Percentiles rank a stretch among this genome's conserved stretches.
Evolutionary conservation across 2,329 filamentous ascomycete genomes (phyloP).

Genomic region (Aspergillus latus): DNA sequence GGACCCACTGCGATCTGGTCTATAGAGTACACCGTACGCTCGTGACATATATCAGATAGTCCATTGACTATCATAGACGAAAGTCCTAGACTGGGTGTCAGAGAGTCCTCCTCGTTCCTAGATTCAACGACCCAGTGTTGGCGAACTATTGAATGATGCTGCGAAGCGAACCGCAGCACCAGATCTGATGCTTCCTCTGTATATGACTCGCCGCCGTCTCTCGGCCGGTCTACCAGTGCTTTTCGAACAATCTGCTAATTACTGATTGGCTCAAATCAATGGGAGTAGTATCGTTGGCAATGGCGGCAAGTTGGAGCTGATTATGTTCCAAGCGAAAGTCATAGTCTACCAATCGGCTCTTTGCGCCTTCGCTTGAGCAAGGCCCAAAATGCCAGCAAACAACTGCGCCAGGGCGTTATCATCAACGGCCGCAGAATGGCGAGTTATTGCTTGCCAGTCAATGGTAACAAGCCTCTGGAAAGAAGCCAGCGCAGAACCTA

Average conservation of each 20-base stretch:
- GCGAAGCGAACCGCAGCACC: not conserved
- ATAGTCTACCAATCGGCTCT: not conserved
- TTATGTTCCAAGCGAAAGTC: not conserved
- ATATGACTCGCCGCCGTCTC: too few relatives aligned
- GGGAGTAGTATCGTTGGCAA: not conserved
- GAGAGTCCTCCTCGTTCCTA: not conserved
- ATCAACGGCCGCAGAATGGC: too few relatives aligned
- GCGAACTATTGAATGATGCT: not conserved
- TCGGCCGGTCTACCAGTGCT: too few relatives aligned
- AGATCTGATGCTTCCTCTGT: too few relatives aligned
- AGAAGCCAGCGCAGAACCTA: not conserved
- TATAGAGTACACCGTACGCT: not conserved
- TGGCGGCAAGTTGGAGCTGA: not conserved
- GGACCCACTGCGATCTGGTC: not conserved
- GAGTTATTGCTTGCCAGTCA: too few relatives aligned
- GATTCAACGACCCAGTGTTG: not conserved
- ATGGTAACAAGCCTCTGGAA: too few relatives aligned
- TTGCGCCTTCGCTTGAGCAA: not conserved
- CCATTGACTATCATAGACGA: not conserved
- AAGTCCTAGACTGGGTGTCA: not conserved
- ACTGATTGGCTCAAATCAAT: not conserved
- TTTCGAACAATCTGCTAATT: not conserved
- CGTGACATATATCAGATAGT: not conserved
- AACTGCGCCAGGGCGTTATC: not conserved
- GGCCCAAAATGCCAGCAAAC: not conserved